Evolutionary conservation across 164 flowering plant genomes (phyloP), one percentile per base, ranked within the genome.

Genomic region (Dillenia suffruticosa): DNA sequence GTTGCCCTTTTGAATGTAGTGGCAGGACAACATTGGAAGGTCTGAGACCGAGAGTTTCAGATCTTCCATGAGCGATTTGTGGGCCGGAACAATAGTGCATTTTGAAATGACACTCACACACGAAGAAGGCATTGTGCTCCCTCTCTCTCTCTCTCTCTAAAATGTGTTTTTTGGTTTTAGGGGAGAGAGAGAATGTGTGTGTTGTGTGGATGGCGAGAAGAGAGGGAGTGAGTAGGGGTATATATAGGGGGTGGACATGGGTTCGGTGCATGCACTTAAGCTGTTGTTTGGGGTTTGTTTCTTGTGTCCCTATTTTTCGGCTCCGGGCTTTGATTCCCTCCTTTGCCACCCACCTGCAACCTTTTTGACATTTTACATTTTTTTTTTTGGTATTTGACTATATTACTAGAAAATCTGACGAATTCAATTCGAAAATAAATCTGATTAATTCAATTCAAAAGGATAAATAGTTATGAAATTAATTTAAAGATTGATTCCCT

Each of bases 11-110:
- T 84, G 89, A 52, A 84, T 84, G 73, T 84, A 84, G 58, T 84
- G 83, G 56, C 83, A 76, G 15, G 86, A 84, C 17, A 84, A 76
- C 89, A 84, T 84, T 1, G 86, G 84, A 17, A 84, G 81, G 56
- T 84, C 89, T 6, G 90, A 82, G 45, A 73, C 77, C 1, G 87
- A 81, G 57, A 82, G 82, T 58, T 81, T 79, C n/a, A 85, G 76
- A 63, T 74, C 76, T 3, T 10, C 66, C 0, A 74, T 9, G 17
- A 65, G 24, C 49, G 90, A 81, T 47, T 63, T 68, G 2, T 59
- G 57, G 26, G 71, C 72, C 0, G 90, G 90, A 56, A 53, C 46
- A 13, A 85, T 70, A 0, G 69, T 72, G 61, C 65, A 69, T 65
- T 72, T 74, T 14, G 87, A 82, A 22, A 79, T 51, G 5, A 77